Conservation (phyloP, 306 rosid genomes). For the Pterocarpus macrocarpus region DNA sequence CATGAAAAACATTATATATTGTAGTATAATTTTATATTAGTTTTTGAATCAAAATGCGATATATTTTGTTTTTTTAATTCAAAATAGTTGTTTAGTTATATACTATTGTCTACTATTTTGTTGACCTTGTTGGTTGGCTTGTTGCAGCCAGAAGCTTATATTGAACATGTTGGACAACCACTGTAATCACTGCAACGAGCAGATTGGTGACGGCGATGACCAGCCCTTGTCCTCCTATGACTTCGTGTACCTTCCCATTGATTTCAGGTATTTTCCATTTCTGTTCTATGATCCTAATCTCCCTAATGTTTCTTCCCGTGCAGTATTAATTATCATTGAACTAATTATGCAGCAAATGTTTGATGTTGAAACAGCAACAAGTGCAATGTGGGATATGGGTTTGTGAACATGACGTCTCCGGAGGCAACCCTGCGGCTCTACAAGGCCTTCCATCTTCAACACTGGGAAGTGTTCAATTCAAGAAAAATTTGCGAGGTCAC, state of each 20-base stretch:
- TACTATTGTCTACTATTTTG: not conserved
- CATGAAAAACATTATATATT: not conserved
- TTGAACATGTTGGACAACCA: conserved; percentile 96
- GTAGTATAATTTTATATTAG: not conserved
- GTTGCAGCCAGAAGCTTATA: conserved; percentile 80
- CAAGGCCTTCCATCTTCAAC: conserved; percentile 90
- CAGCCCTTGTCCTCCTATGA: conserved; percentile 84
- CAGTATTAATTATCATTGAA: not conserved
- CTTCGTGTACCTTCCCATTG: conserved; percentile 95
- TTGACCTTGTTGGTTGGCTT: conserved; percentile 1
- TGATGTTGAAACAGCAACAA: conserved; percentile 70
- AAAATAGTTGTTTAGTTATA: no score
- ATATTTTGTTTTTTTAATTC: not conserved
- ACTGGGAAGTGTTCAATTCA: conserved; percentile 95
- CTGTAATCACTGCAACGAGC: conserved; percentile 90
- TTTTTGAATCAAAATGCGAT: no score
- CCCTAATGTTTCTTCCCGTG: not conserved
- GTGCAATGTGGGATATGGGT: conserved; percentile 98
- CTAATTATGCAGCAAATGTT: not conserved
- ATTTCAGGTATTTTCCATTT: conserved; percentile 72
- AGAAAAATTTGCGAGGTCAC: conserved; percentile 92
- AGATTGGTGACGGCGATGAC: conserved; percentile 59
- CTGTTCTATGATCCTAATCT: no score
- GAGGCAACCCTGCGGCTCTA: conserved; percentile 82
- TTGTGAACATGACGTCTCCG: conserved; percentile 94